Evolutionary conservation across 371 early-diverging fungal species (phyloP).

Genomic region (Rozella allomycis): DNA sequence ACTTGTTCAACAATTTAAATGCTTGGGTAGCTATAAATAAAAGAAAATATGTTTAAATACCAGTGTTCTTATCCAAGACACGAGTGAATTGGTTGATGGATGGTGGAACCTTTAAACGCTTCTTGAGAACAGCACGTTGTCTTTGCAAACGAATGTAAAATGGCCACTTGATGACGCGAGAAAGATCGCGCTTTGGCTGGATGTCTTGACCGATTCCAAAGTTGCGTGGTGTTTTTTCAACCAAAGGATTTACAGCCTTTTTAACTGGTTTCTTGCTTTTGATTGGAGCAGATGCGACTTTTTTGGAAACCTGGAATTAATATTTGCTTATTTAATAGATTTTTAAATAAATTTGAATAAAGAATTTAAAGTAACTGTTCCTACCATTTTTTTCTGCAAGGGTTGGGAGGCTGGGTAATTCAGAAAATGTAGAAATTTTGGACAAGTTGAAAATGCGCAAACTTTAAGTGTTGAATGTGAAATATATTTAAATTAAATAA

Average conservation of each 20-base stretch:
- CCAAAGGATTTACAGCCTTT: slow-evolving; percentile 60
- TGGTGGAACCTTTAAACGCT: slow-evolving; percentile 98
- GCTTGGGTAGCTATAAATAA: slow-evolving; percentile 51
- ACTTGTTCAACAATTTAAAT: slow-evolving; percentile 91
- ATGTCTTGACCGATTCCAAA: slow-evolving; percentile 84
- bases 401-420: too few species aligned
- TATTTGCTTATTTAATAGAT: too few species aligned
- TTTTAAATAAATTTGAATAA: too few species aligned
- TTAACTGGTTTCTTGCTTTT: too few species aligned
- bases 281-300: slow-evolving; percentile 80
- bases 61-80: slow-evolving; percentile 84
- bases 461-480: too few species aligned
- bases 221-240: slow-evolving; percentile 77
- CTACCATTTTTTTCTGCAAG: too few species aligned
- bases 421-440: too few species aligned
- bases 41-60: slow-evolving; percentile 6
- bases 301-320: too few species aligned
- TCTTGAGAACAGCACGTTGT: slow-evolving; percentile 85
- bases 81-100: slow-evolving; percentile 98
- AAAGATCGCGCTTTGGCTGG: slow-evolving; percentile 82
- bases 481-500: too few species aligned
- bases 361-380: too few species aligned
- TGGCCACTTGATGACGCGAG: slow-evolving; percentile 94
- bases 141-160: slow-evolving; percentile 89
- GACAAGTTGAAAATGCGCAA: too few species aligned